Percentiles rank a stretch among this genome's conserved stretches.
phyloP scores from a whole-genome alignment of 2,329 filamentous ascomycete genomes.

The Sclerotinia borealis region DNA sequence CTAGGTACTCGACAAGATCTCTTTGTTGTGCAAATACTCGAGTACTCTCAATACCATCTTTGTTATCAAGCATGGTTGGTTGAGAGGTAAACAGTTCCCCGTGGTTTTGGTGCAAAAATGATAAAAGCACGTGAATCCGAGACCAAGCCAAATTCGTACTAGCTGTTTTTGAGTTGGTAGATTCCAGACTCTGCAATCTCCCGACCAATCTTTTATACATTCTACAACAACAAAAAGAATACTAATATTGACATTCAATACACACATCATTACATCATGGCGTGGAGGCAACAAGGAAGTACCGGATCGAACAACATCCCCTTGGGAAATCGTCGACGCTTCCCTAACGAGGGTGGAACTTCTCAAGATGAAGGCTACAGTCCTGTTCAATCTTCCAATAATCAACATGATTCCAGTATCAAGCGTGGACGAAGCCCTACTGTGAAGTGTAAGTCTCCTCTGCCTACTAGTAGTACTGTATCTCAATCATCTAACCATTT shows the following conservation, averaged over 20 bases:
- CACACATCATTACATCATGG: constrained; percentile 41
- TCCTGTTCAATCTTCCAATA: constrained; percentile 20
- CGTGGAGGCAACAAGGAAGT: constrained; percentile 72
- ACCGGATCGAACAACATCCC: constrained; percentile 99
- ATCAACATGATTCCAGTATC: constrained; percentile 33
- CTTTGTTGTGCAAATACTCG: not conserved
- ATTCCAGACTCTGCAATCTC: constrained; percentile 1
- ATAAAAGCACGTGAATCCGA: rapidly evolving
- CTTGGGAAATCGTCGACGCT: constrained; percentile 75
- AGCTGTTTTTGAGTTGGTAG: not conserved
- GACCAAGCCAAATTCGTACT: not conserved
- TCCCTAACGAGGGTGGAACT: constrained; percentile 54
- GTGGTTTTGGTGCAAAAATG: not conserved
- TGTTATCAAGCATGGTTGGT: not conserved
- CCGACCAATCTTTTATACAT: not conserved
- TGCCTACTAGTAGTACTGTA: not conserved
- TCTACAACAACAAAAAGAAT: not conserved
- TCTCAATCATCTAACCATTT: constrained; percentile 13
- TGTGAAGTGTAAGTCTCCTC: constrained; percentile 58
- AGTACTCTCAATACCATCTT: not conserved
- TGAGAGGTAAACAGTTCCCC: not conserved
- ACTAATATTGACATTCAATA: not conserved
- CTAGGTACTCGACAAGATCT: too few relatives aligned
- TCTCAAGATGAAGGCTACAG: constrained; percentile 30
- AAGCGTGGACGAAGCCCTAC: constrained; percentile 89